These are phyloP conservation scores for Escallonia rubra DNA, from an alignment of 129 eudicot species.

Conservation along the genomic window DNA sequence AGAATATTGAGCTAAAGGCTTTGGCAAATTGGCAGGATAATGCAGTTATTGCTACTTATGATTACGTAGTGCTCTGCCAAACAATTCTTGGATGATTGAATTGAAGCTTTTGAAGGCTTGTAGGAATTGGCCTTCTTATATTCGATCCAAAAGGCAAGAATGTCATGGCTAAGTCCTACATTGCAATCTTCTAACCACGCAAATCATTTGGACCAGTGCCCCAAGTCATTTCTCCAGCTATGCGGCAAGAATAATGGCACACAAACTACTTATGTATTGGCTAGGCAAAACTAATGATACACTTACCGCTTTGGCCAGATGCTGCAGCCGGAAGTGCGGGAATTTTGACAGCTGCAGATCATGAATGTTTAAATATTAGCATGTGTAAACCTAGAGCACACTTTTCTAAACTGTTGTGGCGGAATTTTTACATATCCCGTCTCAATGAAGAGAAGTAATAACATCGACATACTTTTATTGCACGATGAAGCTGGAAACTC, in stretches of 20 bases:
- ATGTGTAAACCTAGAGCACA: not conserved
- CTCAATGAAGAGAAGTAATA: not conserved
- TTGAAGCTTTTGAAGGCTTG: too few species aligned
- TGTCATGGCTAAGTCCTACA: too few species aligned
- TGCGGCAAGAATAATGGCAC: not conserved
- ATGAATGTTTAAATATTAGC: conserved; percentile 6
- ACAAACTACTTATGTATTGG: not conserved
- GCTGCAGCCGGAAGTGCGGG: conserved; percentile 99
- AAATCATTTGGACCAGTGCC: not conserved
- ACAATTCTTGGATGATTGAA: too few species aligned
- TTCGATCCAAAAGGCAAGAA: too few species aligned
- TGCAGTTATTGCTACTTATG: too few species aligned
- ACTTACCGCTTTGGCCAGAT: conserved; percentile 74
- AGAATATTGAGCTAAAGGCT: too few species aligned
- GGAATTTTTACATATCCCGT: not conserved
- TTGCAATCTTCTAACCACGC: not conserved
- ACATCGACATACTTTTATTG: conserved; percentile 64
- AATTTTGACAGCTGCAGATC: conserved; percentile 68
- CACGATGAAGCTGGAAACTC: conserved; percentile 74
- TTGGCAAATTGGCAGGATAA: too few species aligned
- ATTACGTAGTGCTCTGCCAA: too few species aligned
- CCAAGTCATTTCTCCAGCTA: conserved; percentile 1
- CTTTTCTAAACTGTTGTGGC: not conserved
- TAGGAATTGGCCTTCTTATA: too few species aligned
- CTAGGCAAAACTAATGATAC: not conserved